Evolutionary conservation across 768 basidiomycete genomes (phyloP), one percentile per base, ranked within the genome.

Genomic region (Pleurotus salmoneostramineus): DNA sequence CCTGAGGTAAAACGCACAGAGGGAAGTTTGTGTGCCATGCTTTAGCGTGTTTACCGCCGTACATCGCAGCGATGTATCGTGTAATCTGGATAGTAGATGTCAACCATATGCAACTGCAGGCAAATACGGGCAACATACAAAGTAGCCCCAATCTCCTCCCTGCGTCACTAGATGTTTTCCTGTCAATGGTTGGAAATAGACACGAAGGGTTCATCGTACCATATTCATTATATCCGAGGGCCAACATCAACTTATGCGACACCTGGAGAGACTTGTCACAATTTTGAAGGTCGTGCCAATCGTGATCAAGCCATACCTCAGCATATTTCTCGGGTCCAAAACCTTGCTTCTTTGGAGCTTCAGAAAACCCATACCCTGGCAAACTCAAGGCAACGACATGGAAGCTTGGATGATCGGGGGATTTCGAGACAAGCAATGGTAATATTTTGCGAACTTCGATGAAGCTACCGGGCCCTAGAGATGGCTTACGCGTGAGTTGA

Each of bases 361-460:
- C 77, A 0, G 85, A 86, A 67, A 85, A 87, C 0, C 83, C 85
- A 66, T 69, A 88, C 0, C 83, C 83, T 4, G 85, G 87, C 11
- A 87, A 61, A 63, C 84, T 81, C 34, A 77, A 61, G 0, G 79
- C 81, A 0, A 88, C 82, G n/a, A 88, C 82, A 60, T 87, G 83
- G 65, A 88, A 88, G 52, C 76, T 80, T 1, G 84, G 84, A 54
- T 73, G 65, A 4, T 80, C 73, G 0, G 74, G 69, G 1, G 75
- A 72, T 0, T 69, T 65, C n/a, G 72, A 66, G 0, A 77, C 71
- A 58, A 89, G 68, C 3, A 84, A 64, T 1, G 84, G 81, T 0
- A 88, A 66, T 3, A 88, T 70, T 69, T 86, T 87, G 43, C 71
- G 65, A 6, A 77, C 80, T 68, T 87, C 84, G n/a, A 79, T 56